phyloP scores from a whole-genome alignment of 2,329 filamentous ascomycete species.

The Cryphonectria naterciae region DNA sequence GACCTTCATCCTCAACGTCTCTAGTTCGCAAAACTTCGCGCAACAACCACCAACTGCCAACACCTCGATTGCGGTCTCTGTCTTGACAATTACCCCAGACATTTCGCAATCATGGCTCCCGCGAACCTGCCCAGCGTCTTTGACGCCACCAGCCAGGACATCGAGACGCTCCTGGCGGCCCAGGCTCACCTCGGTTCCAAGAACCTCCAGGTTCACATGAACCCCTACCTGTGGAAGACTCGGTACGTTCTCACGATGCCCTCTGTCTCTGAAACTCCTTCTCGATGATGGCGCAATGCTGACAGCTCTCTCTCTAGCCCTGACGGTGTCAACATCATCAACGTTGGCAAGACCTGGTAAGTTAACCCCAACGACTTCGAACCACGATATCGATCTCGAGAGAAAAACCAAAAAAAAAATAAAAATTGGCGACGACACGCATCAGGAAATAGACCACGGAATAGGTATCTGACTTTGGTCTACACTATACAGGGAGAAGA shows the following conservation, averaged over 20 bases:
- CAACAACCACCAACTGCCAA: conserved; percentile 14
- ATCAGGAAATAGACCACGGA: not conserved
- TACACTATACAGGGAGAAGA: conserved; percentile 86
- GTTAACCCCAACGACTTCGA: conserved; percentile 39
- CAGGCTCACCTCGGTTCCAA: conserved; percentile 97
- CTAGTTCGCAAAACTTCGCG: conserved; percentile 19
- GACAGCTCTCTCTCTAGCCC: conserved; percentile 66
- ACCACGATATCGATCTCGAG: not conserved
- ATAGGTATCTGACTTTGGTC: not conserved
- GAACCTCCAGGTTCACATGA: conserved; percentile 99
- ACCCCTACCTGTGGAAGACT: conserved; percentile 97
- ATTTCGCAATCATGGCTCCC: conserved; percentile 72
- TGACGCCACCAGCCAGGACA: conserved; percentile 97
- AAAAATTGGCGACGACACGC: not conserved
- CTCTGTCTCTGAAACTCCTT: not conserved
- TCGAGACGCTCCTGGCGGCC: conserved; percentile 98
- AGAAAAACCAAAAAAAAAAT: not conserved
- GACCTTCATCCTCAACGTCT: not conserved
- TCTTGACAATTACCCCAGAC: conserved; percentile 30
- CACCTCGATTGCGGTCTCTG: conserved; percentile 26
- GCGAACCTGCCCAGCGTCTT: conserved; percentile 92
- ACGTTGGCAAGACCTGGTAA: conserved; percentile 99
- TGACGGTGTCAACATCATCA: conserved; percentile 98
- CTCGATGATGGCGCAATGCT: not conserved
- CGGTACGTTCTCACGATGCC: conserved; percentile 20